Evolutionary conservation across 2,329 filamentous ascomycete genomes (phyloP).

Genomic region (Hypoxylon sp.): DNA sequence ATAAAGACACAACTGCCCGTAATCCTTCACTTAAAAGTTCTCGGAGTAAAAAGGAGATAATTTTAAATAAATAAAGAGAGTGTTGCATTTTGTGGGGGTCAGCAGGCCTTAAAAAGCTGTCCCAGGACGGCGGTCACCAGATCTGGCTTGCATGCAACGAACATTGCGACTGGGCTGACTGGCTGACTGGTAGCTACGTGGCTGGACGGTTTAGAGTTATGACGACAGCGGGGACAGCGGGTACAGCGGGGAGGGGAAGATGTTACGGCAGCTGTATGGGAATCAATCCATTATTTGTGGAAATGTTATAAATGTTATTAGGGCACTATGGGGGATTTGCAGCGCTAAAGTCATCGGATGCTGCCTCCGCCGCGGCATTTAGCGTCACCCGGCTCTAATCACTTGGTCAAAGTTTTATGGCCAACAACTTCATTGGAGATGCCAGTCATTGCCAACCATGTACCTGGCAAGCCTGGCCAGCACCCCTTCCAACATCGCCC

Average conservation of each 20-base stretch:
- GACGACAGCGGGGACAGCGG: constrained; percentile 35
- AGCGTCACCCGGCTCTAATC: constrained; percentile 38
- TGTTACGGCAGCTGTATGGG: too few species aligned
- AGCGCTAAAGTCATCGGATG: constrained; percentile 28
- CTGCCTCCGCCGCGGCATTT: constrained; percentile 19
- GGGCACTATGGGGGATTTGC: not conserved
- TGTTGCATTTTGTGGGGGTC: constrained; percentile 38
- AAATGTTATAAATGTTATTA: constrained; percentile 5
- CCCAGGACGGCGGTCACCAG: constrained; percentile 41
- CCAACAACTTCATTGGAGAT: constrained; percentile 21
- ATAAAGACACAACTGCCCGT: not conserved
- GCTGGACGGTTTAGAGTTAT: constrained; percentile 40
- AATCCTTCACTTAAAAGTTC: not conserved
- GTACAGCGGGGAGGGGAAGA: not conserved
- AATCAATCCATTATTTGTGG: too few species aligned
- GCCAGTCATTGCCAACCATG: not conserved
- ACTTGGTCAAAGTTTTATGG: constrained; percentile 31
- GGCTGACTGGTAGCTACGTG: not conserved
- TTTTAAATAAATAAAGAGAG: not conserved
- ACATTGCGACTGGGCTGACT: not conserved
- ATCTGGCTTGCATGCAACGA: constrained; percentile 39
- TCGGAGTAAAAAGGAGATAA: constrained; percentile 3
- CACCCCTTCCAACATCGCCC: constrained; percentile 12
- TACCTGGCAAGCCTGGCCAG: not conserved
- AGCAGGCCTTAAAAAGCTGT: constrained; percentile 32